phyloP scores from a whole-genome alignment of 805 yeast species.

The Yarrowia yakushimensis region DNA sequence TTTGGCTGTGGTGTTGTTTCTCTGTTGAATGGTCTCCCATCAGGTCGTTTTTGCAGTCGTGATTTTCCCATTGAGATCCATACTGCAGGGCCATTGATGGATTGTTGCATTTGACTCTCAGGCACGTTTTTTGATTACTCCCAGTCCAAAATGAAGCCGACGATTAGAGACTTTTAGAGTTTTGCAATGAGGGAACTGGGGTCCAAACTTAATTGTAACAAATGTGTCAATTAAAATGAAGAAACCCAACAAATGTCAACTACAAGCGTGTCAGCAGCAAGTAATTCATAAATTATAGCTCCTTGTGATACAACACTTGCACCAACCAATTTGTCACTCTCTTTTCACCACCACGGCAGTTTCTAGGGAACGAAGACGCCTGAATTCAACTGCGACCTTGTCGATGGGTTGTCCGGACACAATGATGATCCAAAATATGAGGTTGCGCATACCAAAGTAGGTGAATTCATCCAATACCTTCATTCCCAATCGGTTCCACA shows the following conservation, averaged over 20 bases:
- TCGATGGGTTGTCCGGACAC: neutral
- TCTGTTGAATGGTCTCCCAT: neutral
- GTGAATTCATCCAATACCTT: neutral
- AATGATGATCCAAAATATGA: neutral
- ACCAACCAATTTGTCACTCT: too few species aligned
- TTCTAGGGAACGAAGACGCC: neutral
- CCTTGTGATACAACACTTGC: too few species aligned
- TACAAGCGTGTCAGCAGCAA: too few species aligned
- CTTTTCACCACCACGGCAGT: neutral
- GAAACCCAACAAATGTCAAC: too few species aligned
- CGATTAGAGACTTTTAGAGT: neutral
- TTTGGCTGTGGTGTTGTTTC: neutral
- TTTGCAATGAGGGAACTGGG: neutral
- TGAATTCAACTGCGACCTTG: neutral
- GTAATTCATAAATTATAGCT: too few species aligned
- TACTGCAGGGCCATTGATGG: neutral
- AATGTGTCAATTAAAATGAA: too few species aligned
- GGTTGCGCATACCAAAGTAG: slow-evolving; percentile 4
- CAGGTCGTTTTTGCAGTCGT: too few species aligned
- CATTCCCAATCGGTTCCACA: neutral
- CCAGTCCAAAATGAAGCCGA: neutral
- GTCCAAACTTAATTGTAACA: too few species aligned
- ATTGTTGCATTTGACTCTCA: slow-evolving; percentile 1
- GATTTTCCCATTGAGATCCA: neutral
- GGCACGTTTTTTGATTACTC: neutral